Conservation (phyloP, 1,139 yeast species). For the Candida sanyaensis region DNA sequence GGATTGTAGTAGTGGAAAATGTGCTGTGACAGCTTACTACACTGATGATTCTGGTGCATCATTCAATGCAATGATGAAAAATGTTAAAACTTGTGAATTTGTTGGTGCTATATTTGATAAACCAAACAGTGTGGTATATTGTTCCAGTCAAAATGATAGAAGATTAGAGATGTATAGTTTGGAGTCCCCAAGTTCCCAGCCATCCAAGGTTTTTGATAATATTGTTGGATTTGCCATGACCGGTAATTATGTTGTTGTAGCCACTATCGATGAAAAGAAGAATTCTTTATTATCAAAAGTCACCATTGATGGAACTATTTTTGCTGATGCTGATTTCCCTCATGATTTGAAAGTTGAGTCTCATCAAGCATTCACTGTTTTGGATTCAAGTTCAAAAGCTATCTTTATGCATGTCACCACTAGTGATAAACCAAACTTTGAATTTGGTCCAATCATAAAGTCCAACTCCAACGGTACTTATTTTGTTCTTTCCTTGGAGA, state of each 20-base stretch:
- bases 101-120: slow-evolving; percentile 54
- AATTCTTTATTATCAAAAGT: slow-evolving; percentile 63
- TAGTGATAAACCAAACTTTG: slow-evolving; percentile 47
- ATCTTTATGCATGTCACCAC: slow-evolving; percentile 85
- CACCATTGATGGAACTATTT: slow-evolving; percentile 77
- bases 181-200: slow-evolving; percentile 27
- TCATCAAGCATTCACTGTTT: slow-evolving; percentile 81
- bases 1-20: slow-evolving; percentile 52
- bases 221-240: slow-evolving; percentile 43
- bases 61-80: slow-evolving; percentile 54
- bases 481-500: slow-evolving; percentile 71
- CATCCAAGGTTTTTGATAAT: slow-evolving; percentile 26
- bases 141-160: slow-evolving; percentile 43
- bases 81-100: slow-evolving; percentile 66
- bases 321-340: slow-evolving; percentile 84
- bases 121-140: slow-evolving; percentile 58
- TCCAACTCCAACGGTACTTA: slow-evolving; percentile 95
- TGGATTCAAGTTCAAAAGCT: slow-evolving; percentile 75
- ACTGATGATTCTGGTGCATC: slow-evolving; percentile 65
- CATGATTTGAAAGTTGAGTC: slow-evolving; percentile 58
- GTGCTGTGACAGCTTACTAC: slow-evolving; percentile 58
- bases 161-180: slow-evolving; percentile 26
- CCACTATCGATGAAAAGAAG: slow-evolving; percentile 58
- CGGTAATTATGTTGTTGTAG: slow-evolving; percentile 70
- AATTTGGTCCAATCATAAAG: slow-evolving; percentile 82